A percentile compares a stretch with the other conserved stretches of the same genome.
Conservation (phyloP, 106 monocot genomes). For the Narthecium ossifragum region DNA sequence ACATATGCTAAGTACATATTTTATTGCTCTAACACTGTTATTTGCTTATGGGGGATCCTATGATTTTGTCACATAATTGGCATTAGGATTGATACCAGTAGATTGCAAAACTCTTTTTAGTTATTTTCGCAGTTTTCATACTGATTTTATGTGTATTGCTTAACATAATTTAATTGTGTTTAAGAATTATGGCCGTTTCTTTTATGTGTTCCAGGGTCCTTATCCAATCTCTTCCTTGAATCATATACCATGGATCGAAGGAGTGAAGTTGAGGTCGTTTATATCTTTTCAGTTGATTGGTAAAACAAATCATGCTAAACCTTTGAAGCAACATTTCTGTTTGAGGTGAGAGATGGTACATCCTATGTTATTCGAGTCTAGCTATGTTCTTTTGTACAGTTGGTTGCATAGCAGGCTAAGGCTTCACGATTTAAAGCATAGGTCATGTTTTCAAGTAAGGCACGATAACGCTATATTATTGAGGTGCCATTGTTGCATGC, state of each 20-base stretch:
- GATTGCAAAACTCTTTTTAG: neutral
- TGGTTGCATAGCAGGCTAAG: neutral
- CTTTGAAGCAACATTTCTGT: conserved; percentile 11
- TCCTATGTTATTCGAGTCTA: neutral
- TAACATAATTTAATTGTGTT: neutral
- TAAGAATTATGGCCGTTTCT: neutral
- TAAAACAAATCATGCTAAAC: conserved; percentile 4
- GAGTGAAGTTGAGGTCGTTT: conserved; percentile 5
- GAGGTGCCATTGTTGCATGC: neutral
- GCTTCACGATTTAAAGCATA: neutral
- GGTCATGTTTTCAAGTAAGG: neutral
- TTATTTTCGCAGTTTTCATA: neutral
- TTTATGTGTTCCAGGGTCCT: conserved; percentile 16
- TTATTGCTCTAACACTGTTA: neutral
- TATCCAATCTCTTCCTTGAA: conserved; percentile 7
- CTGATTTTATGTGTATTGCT: neutral
- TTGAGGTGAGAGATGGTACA: conserved; percentile 10
- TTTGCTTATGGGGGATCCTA: neutral
- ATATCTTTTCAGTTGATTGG: conserved; percentile 18
- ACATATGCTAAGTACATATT: neutral
- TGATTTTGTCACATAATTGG: too few species aligned
- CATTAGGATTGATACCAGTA: too few species aligned
- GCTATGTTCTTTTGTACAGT: neutral
- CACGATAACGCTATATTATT: neutral
- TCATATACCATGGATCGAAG: conserved; percentile 3